Conservation (phyloP, 2,329 filamentous ascomycete species). For the Aspergillus hiratsukae region DNA sequence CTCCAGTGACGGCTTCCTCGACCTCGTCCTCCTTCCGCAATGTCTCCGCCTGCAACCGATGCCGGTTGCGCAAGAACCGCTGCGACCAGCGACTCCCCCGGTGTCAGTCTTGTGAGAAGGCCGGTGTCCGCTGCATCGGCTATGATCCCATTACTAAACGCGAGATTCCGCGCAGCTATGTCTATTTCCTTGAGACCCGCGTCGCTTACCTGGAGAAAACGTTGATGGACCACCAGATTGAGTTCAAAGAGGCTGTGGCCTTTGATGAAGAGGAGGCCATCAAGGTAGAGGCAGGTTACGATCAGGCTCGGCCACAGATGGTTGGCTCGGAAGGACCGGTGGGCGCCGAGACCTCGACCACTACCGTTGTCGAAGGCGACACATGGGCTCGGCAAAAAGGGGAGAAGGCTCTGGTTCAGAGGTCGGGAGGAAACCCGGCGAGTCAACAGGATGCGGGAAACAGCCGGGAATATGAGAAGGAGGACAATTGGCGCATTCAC, state of each 20-base stretch:
- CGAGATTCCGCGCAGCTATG: slow-evolving; percentile 88
- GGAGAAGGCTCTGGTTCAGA: slow-evolving; percentile 14
- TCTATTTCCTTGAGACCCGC: slow-evolving; percentile 88
- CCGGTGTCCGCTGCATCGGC: slow-evolving; percentile 83
- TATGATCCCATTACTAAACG: slow-evolving; percentile 96
- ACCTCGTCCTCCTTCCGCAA: slow-evolving; percentile 62
- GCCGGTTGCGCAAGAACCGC: slow-evolving; percentile 84
- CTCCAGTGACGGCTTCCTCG: slow-evolving; percentile 21
- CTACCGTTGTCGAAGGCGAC: slow-evolving; percentile 12
- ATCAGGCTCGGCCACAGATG: slow-evolving; percentile 17
- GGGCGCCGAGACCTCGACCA: slow-evolving; percentile 6
- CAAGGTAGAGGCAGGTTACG: slow-evolving; percentile 26
- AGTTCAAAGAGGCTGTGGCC: slow-evolving; percentile 65
- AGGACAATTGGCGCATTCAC: slow-evolving; percentile 59
- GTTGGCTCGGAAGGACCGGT: slow-evolving; percentile 12
- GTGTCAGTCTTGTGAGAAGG: slow-evolving; percentile 89
- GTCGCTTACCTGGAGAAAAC: slow-evolving; percentile 77
- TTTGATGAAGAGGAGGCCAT: slow-evolving; percentile 54
- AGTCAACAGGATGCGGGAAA: slow-evolving; percentile 21
- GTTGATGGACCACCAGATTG: slow-evolving; percentile 63
- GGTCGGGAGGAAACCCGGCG: slow-evolving; percentile 15
- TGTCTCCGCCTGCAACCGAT: slow-evolving; percentile 92
- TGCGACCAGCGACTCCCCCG: slow-evolving; percentile 91
- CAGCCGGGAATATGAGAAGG: slow-evolving; percentile 45
- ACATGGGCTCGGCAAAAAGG: slow-evolving; percentile 16